Percentiles rank a stretch among this genome's conserved stretches.
Conservation (phyloP, 768 basidiomycete species). For the Calocybe cyanea region DNA sequence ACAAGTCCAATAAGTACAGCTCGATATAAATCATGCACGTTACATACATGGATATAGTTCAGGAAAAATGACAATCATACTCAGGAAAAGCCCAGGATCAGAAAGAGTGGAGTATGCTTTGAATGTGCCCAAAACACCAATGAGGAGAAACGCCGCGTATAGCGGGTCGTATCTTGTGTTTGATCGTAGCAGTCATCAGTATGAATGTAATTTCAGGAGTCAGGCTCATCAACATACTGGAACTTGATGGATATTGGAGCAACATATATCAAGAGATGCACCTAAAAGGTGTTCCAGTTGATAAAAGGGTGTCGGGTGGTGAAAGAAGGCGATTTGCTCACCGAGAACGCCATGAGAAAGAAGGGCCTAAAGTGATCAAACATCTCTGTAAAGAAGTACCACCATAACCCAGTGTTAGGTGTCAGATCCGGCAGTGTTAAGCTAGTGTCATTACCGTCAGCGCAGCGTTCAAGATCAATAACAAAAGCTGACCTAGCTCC, state of each 20-base stretch:
- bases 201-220: neutral
- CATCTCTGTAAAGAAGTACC: slow-evolving; percentile 99
- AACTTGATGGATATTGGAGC: slow-evolving; percentile 86
- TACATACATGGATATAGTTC: slow-evolving; percentile 78
- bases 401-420: slow-evolving; percentile 93
- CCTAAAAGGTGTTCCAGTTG: too few relatives aligned
- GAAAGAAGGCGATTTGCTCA: slow-evolving; percentile 32
- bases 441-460: slow-evolving; percentile 34
- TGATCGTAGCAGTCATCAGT: neutral
- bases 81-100: slow-evolving; percentile 83
- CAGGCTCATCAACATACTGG: slow-evolving; percentile 44
- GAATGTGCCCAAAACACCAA: slow-evolving; percentile 78
- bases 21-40: neutral
- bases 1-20: slow-evolving; percentile 6
- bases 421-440: slow-evolving; percentile 84
- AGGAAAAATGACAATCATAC: slow-evolving; percentile 77
- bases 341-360: slow-evolving; percentile 92
- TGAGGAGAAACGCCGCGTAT: slow-evolving; percentile 70
- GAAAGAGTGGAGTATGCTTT: slow-evolving; percentile 91
- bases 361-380: slow-evolving; percentile 97
- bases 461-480: neutral
- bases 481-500: slow-evolving; percentile 63
- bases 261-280: slow-evolving; percentile 81
- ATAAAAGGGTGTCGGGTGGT: too few relatives aligned
- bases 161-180: slow-evolving; percentile 80